Evolutionary conservation across 2,329 filamentous ascomycete genomes (phyloP).

Genomic region (Bipolaris bicolor): DNA sequence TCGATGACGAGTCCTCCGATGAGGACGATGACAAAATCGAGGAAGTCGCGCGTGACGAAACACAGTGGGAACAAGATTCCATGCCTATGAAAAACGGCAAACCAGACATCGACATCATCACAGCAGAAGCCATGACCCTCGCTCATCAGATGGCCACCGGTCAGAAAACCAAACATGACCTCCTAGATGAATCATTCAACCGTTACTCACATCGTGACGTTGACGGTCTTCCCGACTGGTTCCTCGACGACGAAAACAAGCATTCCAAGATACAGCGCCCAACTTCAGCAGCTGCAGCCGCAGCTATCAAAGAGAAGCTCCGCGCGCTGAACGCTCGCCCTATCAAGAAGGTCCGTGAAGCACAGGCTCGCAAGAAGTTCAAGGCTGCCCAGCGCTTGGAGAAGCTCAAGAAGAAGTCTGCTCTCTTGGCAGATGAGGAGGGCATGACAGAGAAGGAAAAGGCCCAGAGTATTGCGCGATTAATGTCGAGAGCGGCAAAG

Average conservation of each 20-base stretch:
- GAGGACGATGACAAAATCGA: conserved; percentile 61
- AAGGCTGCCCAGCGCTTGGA: conserved; percentile 89
- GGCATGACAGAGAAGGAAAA: conserved; percentile 96
- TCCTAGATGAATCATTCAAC: conserved; percentile 92
- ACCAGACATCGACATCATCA: conserved; percentile 94
- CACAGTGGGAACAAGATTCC: conserved; percentile 71
- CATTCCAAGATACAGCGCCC: conserved; percentile 87
- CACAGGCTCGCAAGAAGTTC: conserved; percentile 95
- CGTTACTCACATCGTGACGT: conserved; percentile 88
- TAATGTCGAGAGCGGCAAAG: conserved; percentile 81
- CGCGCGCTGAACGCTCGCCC: conserved; percentile 92
- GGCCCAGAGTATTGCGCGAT: conserved; percentile 77
- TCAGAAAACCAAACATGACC: conserved; percentile 76
- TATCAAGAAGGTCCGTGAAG: conserved; percentile 98
- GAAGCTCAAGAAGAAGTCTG: conserved; percentile 97
- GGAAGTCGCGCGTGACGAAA: conserved; percentile 63
- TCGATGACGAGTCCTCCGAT: conserved; percentile 47
- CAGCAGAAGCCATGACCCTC: conserved; percentile 98
- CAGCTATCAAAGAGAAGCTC: conserved; percentile 92
- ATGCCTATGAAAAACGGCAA: conserved; percentile 68
- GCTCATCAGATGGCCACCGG: conserved; percentile 91
- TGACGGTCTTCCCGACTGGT: conserved; percentile 96
- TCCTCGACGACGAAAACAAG: conserved; percentile 85
- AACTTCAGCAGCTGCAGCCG: conserved; percentile 87
- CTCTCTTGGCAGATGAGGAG: conserved; percentile 85